These are phyloP conservation scores for Oxyria digyna DNA, from an alignment of 148 eudicot genomes.

Conservation along the genomic window DNA sequence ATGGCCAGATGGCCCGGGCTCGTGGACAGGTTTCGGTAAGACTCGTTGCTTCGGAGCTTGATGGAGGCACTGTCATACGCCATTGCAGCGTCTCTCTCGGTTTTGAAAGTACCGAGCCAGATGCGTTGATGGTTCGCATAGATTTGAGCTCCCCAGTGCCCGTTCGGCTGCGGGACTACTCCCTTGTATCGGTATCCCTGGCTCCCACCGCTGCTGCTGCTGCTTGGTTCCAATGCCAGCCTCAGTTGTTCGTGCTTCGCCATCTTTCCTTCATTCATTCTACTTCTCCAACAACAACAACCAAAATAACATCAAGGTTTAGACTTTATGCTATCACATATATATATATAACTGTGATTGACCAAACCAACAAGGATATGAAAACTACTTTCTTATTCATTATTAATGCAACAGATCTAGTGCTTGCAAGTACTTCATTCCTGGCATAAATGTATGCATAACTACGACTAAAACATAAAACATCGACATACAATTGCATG, in stretches of 20 bases:
- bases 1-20: not conserved
- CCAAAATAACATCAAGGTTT: not conserved
- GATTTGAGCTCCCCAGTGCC: constrained; percentile 48
- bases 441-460: not conserved
- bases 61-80: constrained; percentile 47
- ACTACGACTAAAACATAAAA: not conserved
- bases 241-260: not conserved
- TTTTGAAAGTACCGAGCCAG: constrained; percentile 49
- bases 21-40: constrained; percentile 21
- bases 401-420: not conserved
- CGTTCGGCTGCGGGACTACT: constrained; percentile 24
- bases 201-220: not conserved
- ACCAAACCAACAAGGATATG: too few relatives aligned
- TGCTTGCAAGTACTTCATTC: not conserved
- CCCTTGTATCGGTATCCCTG: constrained; percentile 1
- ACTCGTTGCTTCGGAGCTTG: constrained; percentile 13
- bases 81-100: constrained; percentile 29
- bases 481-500: too few relatives aligned
- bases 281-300: too few relatives aligned
- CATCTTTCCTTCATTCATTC: not conserved
- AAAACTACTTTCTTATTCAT: too few relatives aligned
- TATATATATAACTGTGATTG: not conserved
- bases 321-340: too few relatives aligned
- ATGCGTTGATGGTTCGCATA: constrained; percentile 28
- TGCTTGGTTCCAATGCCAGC: not conserved